Evolutionary conservation across 1,284 basidiomycete genomes (phyloP), one percentile per base, ranked within the genome.

Genomic region (Bjerkandera adusta): DNA sequence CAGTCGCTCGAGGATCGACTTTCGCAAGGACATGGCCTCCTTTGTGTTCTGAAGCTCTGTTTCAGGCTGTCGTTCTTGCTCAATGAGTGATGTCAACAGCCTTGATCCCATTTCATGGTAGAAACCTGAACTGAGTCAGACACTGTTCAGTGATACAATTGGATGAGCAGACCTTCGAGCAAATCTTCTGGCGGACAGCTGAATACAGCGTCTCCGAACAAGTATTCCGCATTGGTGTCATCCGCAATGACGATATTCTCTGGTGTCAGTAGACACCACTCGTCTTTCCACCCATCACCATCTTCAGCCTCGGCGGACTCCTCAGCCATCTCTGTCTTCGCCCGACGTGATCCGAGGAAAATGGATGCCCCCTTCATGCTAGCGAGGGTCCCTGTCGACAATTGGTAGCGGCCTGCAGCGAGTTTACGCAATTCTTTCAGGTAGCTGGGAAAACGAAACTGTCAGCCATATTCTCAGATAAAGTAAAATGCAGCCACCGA

Each of bases 161-260:
- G n/a, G n/a, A n/a, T n/a, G n/a, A n/a, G 25, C 30, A 25, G 12
- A 85, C 81, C 74, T 77, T 92, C 87, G 4, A 93, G 68, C 20
- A 89, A 70, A 56, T 96, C 93, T 62, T 98, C 95, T 59, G 95
- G 94, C 0, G 93, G 95, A 3, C 92, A 92, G 0, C 79, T 80
- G 61, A 88, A 92, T 12, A 96, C 68, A 2, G 79, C 74, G 39
- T 83, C 80, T 6, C 86, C 83, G 60, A 96, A 96, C 26, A 86
- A 72, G 50, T 88, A 83, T 57, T 85, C 80, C 3, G 82, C 72
- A 49, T 85, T 85, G 33, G 79, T 83, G 61, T 92, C 89, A 60
- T 95, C 90, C n/a, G 85, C 83, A 30, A 93, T 76, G 16, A 89
- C 76, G 10, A 91, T 80, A 58, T 88, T 70, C 32, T 71, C 71